phyloP scores from a whole-genome alignment of 225 moss, liverwort and hornwort species.

The Physcomitrium patens region DNA sequence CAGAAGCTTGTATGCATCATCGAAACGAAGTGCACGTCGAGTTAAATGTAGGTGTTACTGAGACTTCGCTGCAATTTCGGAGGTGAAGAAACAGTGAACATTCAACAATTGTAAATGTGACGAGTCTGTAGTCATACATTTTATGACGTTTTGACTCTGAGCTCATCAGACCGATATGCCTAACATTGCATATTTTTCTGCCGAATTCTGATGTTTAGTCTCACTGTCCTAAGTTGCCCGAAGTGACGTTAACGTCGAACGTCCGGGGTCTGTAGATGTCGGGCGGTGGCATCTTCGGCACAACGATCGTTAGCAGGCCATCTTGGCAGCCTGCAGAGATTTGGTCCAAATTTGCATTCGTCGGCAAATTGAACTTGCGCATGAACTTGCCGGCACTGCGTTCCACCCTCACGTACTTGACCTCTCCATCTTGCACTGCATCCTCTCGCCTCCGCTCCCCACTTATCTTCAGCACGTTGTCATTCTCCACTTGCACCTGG shows the following conservation, averaged over 20 bases:
- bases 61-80: too few species aligned
- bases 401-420: conserved; percentile 78
- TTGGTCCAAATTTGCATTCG: conserved; percentile 72
- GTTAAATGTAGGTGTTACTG: too few species aligned
- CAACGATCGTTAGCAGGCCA: conserved; percentile 73
- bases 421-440: conserved; percentile 55
- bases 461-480: conserved; percentile 73
- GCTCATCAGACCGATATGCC: neutral
- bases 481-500: conserved; percentile 88
- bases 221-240: conserved; percentile 28
- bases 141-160: too few species aligned
- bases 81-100: too few species aligned
- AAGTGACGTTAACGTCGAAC: conserved; percentile 67
- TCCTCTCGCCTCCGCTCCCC: conserved; percentile 61
- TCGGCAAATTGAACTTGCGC: conserved; percentile 77
- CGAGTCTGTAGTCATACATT: too few species aligned
- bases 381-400: conserved; percentile 72
- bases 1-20: too few species aligned
- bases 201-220: neutral
- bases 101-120: too few species aligned
- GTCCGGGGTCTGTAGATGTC: conserved; percentile 60
- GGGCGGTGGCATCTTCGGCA: conserved; percentile 63
- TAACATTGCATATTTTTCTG: neutral
- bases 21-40: too few species aligned
- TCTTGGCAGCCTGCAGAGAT: conserved; percentile 75